Percentiles rank a stretch among this genome's conserved stretches.
Conservation (phyloP, 1,284 basidiomycete species). For the Cerrena zonata region DNA sequence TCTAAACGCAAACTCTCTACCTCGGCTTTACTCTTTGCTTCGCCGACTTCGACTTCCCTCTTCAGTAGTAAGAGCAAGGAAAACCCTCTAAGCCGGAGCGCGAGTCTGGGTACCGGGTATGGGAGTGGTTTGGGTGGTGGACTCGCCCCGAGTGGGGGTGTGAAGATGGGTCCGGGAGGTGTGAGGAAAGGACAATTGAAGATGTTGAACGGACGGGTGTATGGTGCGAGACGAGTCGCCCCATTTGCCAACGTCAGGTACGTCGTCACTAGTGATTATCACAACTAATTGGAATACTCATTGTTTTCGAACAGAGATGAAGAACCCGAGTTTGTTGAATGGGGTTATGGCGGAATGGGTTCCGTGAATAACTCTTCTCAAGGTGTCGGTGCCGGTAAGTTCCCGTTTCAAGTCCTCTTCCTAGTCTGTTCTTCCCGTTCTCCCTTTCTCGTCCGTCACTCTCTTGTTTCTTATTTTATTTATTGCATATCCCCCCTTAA, state of each 20-base stretch:
- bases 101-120: constrained; percentile 13
- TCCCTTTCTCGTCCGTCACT: too few relatives aligned
- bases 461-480: too few relatives aligned
- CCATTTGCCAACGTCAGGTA: constrained; percentile 33
- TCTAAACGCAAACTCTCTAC: neutral
- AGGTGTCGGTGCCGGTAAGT: constrained; percentile 15
- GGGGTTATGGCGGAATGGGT: constrained; percentile 83
- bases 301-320: constrained; percentile 14
- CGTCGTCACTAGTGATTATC: constrained; percentile 2
- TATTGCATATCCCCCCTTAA: too few relatives aligned
- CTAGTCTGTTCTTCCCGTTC: too few relatives aligned
- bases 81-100: constrained; percentile 1
- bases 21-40: constrained; percentile 4
- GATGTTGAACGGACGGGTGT: constrained; percentile 76
- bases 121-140: constrained; percentile 4
- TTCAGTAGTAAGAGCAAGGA: neutral
- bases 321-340: constrained; percentile 77
- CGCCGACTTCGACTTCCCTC: constrained; percentile 6
- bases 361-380: constrained; percentile 38
- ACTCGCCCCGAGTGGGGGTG: neutral
- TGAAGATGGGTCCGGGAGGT: constrained; percentile 2
- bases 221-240: constrained; percentile 47
- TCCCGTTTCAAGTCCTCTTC: too few relatives aligned
- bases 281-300: neutral
- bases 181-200: constrained; percentile 26